Base-by-base conservation (phyloP, 2,329 filamentous ascomycete species). In the Byssoonygena ceratinophila region DNA sequence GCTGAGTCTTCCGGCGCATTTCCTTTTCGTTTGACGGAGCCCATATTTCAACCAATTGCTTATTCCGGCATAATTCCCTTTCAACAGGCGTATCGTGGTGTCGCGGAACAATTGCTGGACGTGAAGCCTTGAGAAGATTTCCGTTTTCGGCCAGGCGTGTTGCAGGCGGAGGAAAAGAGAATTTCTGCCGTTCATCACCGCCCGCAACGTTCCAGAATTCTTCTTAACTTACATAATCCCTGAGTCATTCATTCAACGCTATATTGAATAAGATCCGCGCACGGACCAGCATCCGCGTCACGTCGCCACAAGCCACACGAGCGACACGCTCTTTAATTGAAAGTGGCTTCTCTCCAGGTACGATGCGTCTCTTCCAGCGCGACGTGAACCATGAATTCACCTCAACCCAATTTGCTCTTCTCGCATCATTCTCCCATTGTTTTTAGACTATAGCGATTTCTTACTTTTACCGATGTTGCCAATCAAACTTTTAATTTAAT, bases 1-100 rank as follows among this genome's bases (percentile, higher is more conserved):
- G 58, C 56, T 41, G 62, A 57, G 55, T 70, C 66, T 51, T 70
- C 66, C 18, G 64, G 63, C 51, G 61, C 61, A 59, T 68, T 66
- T 57, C 65, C 68, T 63, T 74, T 74, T 61, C 71, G 69, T 63
- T 74, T 74, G 12, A 70, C 64, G 34, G 69, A 70, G 56, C 68
- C 71, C 71, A 73, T 73, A n/a, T 20, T 58, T 16, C 54, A 32
- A 39, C 16, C 8, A 37, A 27, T 54, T n/a, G 22, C 23, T 44
- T 46, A 48, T 11, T 45, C 29, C 46, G 34, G 18, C 47, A 39
- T 32, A 29, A 14, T 12, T 22, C 20, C 34, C 36, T 7, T 43
- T 20, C 16, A 20, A 20, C 20, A 27, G 22, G n/a, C n/a, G n/a
- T 43, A 18, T 41, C 32, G 37, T 45, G 23, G 16, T 27, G n/a